Base-by-base conservation (phyloP, 306 rosid species). In the Psophocarpus tetragonolobus region DNA sequence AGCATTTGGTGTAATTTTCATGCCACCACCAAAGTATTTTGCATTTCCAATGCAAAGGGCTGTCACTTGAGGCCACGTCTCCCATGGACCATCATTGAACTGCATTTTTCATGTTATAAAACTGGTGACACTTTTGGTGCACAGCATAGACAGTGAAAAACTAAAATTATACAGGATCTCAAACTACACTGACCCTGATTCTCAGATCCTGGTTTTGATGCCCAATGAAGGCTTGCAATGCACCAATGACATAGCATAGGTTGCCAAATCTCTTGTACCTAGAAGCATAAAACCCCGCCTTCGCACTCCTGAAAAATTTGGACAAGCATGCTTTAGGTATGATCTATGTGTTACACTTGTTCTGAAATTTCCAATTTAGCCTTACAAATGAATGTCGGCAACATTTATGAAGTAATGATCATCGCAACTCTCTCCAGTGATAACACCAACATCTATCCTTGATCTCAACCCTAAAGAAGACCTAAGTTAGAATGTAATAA, bases 341-440 rank as follows among this genome's bases (percentile, higher is more conserved):
- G 53, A 82, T 79, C 30, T n/a, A 42, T 18, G 70, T 2, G 12
- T 68, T 62, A 80, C 58, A 53, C 63, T 78, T 29, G 58, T 14
- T 73, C 51, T n/a, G 47, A 80, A 75, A 67, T 51, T 74, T 82
- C 61, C 23, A 72, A 84, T 74, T 88, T 56, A 81, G 76, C 78
- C 99, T 88, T 91, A 95, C 99, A 95, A 85, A 85, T 95, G 97
- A 84, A 89, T 86, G 83, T 95, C 99, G 8, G 99, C 97, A 82
- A 92, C 96, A 54, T 95, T 95, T 68, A 88, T 79, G 80, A 95
- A 92, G 93, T 92, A 89, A 78, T 91, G 98, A 26, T 80, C 73
- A 27, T 86, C 90, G 20, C 81, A 84, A 56, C 41, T 73, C 81
- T 89, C 90, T 80, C 88, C 91, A 23, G 68, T 84, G 71, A 92